These are phyloP conservation scores for Puccinia horiana DNA, from an alignment of 1,284 basidiomycete species.

Conservation along the genomic window DNA sequence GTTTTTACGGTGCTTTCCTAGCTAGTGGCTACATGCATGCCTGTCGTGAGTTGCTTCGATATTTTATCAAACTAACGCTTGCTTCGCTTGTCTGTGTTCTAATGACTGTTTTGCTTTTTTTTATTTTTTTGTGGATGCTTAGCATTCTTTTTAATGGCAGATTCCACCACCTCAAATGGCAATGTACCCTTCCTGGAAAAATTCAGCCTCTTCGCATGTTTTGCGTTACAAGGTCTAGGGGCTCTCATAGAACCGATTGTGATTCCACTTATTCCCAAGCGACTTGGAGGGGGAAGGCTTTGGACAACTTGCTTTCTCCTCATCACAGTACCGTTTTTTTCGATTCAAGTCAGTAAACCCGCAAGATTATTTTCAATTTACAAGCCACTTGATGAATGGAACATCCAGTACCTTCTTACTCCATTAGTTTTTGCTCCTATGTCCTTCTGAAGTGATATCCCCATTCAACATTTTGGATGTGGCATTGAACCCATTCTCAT, in stretches of 20 bases:
- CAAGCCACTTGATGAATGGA: conserved; percentile 21
- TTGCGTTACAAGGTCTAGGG: conserved; percentile 20
- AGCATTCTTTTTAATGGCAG: conserved; percentile 22
- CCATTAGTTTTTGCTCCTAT: neutral
- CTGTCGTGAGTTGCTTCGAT: neutral
- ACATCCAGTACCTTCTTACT: neutral
- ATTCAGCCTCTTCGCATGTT: neutral
- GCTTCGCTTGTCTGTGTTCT: neutral
- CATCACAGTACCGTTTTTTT: conserved; percentile 1
- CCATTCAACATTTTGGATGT: neutral
- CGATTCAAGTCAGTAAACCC: neutral
- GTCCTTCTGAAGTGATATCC: neutral
- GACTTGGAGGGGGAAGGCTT: conserved; percentile 33
- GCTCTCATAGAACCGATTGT: conserved; percentile 23
- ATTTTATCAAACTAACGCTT: neutral
- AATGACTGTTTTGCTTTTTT: neutral
- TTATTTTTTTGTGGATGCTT: neutral
- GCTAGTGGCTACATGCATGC: conserved; percentile 27
- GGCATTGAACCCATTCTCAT: neutral
- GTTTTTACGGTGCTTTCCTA: conserved; percentile 24
- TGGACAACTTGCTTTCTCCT: conserved; percentile 17
- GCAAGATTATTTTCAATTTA: conserved; percentile 1
- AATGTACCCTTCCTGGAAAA: neutral
- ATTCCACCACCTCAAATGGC: neutral
- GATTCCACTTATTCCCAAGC: conserved; percentile 39